phyloP scores from a whole-genome alignment of 768 basidiomycete species.

The Leucosporidium scottii region DNA sequence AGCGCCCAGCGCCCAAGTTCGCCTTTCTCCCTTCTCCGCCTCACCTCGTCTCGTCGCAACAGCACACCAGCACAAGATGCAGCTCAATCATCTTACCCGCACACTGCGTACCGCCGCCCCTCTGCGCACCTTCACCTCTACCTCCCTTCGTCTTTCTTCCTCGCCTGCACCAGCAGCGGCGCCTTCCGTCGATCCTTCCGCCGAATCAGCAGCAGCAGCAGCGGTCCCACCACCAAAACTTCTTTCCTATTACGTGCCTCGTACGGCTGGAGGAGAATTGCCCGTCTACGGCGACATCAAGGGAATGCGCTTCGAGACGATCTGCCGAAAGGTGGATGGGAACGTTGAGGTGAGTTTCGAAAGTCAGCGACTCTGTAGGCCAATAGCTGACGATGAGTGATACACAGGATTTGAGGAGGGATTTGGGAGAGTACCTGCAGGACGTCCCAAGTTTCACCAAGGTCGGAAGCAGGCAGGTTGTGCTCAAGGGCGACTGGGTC shows the following conservation, averaged over 20 bases:
- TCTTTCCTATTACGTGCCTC: neutral
- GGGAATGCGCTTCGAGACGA: neutral
- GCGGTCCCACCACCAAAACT: neutral
- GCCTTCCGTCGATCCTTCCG: too few relatives aligned
- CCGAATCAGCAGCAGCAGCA: too few relatives aligned
- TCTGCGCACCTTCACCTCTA: too few relatives aligned
- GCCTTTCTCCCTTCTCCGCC: too few relatives aligned
- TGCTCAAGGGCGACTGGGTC: slow-evolving; percentile 25
- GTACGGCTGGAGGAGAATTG: neutral
- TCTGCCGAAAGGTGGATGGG: slow-evolving; percentile 3
- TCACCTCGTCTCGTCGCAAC: too few relatives aligned
- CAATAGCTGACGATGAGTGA: neutral
- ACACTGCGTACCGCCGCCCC: too few relatives aligned
- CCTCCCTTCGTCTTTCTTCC: too few relatives aligned
- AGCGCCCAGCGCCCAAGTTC: too few relatives aligned
- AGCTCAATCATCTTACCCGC: too few relatives aligned
- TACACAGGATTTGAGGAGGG: neutral
- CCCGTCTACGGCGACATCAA: slow-evolving; percentile 6
- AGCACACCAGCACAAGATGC: too few relatives aligned
- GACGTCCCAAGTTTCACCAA: neutral
- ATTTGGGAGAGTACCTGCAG: neutral
- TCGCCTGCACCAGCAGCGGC: too few relatives aligned
- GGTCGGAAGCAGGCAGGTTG: slow-evolving; percentile 15
- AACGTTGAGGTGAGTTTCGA: neutral
- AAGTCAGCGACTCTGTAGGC: too few relatives aligned